These are phyloP conservation scores for Margaritispora aquatica DNA, from an alignment of 495 filamentous ascomycete species.

Conservation along the genomic window DNA sequence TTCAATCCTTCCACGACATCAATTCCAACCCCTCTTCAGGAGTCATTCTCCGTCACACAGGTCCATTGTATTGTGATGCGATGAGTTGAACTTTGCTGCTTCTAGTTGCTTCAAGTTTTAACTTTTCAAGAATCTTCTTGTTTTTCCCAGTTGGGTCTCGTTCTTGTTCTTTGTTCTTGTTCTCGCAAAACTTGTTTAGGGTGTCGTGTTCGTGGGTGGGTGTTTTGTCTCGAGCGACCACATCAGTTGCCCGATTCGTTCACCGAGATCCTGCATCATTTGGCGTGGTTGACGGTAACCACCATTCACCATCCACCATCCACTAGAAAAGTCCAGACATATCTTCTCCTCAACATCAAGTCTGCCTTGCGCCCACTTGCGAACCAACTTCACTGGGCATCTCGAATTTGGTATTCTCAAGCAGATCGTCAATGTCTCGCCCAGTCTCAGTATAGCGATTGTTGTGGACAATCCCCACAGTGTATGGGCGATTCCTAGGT, in stretches of 20 bases:
- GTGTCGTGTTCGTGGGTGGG: no score
- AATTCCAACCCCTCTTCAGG: background rate
- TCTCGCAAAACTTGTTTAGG: no score
- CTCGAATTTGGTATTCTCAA: background rate
- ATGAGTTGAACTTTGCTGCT: background rate
- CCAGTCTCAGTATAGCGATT: constrained; percentile 1
- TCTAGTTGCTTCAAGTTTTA: no score
- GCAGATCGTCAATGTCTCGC: constrained; percentile 5
- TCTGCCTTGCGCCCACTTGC: constrained; percentile 8
- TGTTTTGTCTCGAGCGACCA: background rate
- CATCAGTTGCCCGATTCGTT: background rate
- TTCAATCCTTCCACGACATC: background rate
- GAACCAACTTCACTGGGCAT: constrained; percentile 12
- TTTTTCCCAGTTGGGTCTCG: background rate
- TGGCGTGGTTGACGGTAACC: no score
- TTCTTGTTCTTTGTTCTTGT: background rate
- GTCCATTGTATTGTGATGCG: background rate
- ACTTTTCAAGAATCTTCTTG: no score
- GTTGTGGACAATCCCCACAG: background rate
- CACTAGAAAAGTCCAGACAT: no score
- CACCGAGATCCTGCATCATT: background rate
- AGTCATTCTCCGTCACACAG: background rate
- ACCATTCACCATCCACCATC: no score
- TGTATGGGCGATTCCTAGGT: constrained; percentile 9
- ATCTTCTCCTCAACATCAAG: no score